Evolutionary conservation across 2,329 filamentous ascomycete species (phyloP).

Genomic region (Apiospora rasikravindrae): DNA sequence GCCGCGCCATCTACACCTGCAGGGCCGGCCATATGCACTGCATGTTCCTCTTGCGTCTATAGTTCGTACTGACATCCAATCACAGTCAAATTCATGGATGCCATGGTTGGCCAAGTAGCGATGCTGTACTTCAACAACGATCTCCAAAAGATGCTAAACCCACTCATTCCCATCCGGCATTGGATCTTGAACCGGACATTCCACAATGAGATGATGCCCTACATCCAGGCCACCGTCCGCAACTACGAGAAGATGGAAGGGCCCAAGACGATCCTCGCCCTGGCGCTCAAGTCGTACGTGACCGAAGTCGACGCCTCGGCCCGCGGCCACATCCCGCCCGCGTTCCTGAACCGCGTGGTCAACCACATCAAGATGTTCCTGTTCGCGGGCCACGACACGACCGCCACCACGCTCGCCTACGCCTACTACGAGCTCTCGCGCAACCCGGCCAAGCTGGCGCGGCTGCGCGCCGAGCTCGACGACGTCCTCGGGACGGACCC

Average conservation of each 20-base stretch:
- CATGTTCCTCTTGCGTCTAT: background rate
- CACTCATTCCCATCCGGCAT: conserved; percentile 30
- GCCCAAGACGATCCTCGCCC: conserved; percentile 37
- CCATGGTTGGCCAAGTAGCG: conserved; percentile 28
- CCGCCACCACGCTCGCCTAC: conserved; percentile 30
- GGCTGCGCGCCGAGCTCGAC: conserved; percentile 32
- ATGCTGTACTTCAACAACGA: conserved; percentile 31
- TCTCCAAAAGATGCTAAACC: conserved; percentile 28
- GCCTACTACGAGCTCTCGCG: conserved; percentile 27
- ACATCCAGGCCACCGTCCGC: conserved; percentile 32
- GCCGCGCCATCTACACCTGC: too few species aligned
- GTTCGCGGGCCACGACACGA: conserved; percentile 37
- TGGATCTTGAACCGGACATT: conserved; percentile 37
- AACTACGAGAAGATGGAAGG: conserved; percentile 32
- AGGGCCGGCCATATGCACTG: background rate
- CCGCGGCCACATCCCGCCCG: conserved; percentile 23
- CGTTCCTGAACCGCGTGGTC: conserved; percentile 31
- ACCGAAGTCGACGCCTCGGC: conserved; percentile 23
- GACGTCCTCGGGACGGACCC: conserved; percentile 50
- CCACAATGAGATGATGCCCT: conserved; percentile 33
- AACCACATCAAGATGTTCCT: conserved; percentile 33
- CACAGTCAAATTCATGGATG: conserved; percentile 26
- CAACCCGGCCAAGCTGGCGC: conserved; percentile 26
- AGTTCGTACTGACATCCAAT: background rate
- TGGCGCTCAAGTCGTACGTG: conserved; percentile 35